Evolutionary conservation across 345 rosid genomes (phyloP).

Genomic region (Eucalyptus polybractea): DNA sequence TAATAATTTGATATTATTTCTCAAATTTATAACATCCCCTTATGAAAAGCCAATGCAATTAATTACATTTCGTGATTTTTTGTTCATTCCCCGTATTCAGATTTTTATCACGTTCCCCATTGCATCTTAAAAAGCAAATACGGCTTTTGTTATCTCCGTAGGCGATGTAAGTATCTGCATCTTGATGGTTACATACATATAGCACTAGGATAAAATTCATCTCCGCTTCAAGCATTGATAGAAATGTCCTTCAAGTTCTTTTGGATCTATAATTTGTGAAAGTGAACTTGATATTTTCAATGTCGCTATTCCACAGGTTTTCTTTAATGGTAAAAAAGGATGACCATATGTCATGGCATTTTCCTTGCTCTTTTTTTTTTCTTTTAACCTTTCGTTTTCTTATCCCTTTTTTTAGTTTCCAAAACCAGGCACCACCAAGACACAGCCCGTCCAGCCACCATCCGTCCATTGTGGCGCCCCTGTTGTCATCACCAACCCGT

Average conservation of each 20-base stretch:
- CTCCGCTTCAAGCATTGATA: background rate
- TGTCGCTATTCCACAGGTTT: background rate
- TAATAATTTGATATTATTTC: background rate
- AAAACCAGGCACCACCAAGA: background rate
- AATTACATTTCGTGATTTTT: background rate
- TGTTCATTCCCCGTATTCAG: background rate
- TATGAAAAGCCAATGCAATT: background rate
- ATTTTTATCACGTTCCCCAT: too few species aligned
- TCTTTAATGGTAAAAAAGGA: background rate
- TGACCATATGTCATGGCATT: background rate
- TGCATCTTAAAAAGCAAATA: fast-evolving
- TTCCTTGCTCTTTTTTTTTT: too few species aligned
- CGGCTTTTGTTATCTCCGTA: too few species aligned
- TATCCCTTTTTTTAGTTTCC: background rate
- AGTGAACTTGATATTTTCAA: background rate
- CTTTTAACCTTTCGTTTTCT: too few species aligned
- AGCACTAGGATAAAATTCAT: background rate
- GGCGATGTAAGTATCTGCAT: too few species aligned
- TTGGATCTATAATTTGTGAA: background rate
- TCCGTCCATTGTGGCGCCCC: fast-evolving
- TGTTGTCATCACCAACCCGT: fast-evolving
- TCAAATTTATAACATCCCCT: background rate
- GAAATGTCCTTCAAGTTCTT: background rate
- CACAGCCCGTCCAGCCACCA: fast-evolving
- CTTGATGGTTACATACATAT: background rate